Evolutionary conservation across 2,329 filamentous ascomycete species (phyloP).

Genomic region (Diaporthe humulicola): DNA sequence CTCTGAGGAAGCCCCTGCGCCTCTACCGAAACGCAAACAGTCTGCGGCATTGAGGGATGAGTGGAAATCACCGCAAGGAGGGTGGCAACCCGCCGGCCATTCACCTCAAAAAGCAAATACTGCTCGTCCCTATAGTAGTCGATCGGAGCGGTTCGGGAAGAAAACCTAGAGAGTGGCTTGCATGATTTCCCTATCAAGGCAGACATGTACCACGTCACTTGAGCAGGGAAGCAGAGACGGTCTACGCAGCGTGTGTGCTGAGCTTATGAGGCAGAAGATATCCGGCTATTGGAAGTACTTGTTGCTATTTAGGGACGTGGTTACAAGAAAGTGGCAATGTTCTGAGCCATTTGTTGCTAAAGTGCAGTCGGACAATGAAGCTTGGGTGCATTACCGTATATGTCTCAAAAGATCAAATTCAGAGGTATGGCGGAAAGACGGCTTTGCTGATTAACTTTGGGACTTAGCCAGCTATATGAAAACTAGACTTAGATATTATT

Average conservation of each 20-base stretch:
- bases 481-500: not conserved
- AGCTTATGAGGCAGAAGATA: too few species aligned
- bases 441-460: not conserved
- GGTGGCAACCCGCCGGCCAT: too few species aligned
- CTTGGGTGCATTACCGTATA: not conserved
- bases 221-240: not conserved
- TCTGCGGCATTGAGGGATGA: not conserved
- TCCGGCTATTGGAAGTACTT: not conserved
- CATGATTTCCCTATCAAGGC: not conserved
- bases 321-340: not conserved
- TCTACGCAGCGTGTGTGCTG: not conserved
- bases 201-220: not conserved
- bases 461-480: not conserved
- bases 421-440: too few species aligned
- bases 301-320: too few species aligned
- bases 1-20: not conserved
- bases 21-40: not conserved
- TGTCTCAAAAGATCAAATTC: not conserved
- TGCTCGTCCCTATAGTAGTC: not conserved
- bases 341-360: not conserved
- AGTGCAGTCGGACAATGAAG: not conserved
- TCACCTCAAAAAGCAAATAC: not conserved
- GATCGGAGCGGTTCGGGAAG: not conserved
- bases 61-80: not conserved
- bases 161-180: not conserved